Percentiles rank a stretch among this genome's conserved stretches.
Conservation (phyloP, 177 flowering plant species). For the Vitis hybrid region DNA sequence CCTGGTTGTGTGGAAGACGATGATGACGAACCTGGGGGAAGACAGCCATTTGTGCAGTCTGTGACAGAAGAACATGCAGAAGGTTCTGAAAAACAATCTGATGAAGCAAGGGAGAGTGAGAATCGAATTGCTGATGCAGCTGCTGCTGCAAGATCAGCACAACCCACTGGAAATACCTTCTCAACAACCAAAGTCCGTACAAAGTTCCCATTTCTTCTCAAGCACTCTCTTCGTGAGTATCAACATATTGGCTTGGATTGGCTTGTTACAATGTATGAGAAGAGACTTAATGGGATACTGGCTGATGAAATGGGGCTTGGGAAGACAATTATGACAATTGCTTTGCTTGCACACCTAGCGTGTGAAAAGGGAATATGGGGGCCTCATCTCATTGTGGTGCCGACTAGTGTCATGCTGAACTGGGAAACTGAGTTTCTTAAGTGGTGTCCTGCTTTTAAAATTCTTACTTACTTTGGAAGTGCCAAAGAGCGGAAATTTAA, state of each 20-base stretch:
- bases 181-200: slow-evolving; percentile 95
- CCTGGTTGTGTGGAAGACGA: slow-evolving; percentile 22
- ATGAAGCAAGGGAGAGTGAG: slow-evolving; percentile 67
- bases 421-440: slow-evolving; percentile 99
- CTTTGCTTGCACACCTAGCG: slow-evolving; percentile 95
- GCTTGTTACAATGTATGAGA: slow-evolving; percentile 99
- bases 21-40: slow-evolving; percentile 26
- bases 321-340: slow-evolving; percentile 97
- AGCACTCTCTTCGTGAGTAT: slow-evolving; percentile 92
- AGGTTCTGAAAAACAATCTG: slow-evolving; percentile 27
- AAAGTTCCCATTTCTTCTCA: slow-evolving; percentile 91
- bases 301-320: slow-evolving; percentile 99
- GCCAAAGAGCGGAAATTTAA: slow-evolving; percentile 93
- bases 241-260: slow-evolving; percentile 99
- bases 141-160: slow-evolving; percentile 99
- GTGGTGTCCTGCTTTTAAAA: slow-evolving; percentile 99
- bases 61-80: slow-evolving; percentile 30
- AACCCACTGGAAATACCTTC: slow-evolving; percentile 99
- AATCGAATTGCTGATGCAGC: slow-evolving; percentile 95
- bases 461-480: slow-evolving; percentile 94
- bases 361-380: slow-evolving; percentile 99
- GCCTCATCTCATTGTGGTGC: slow-evolving; percentile 98
- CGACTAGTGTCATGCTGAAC: slow-evolving; percentile 99
- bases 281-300: slow-evolving; percentile 92
- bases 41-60: slow-evolving; percentile 16